Evolutionary conservation across 495 filamentous ascomycete species (phyloP), one percentile per base, ranked within the genome.

Genomic region (Aspergillus carlsbadensis): DNA sequence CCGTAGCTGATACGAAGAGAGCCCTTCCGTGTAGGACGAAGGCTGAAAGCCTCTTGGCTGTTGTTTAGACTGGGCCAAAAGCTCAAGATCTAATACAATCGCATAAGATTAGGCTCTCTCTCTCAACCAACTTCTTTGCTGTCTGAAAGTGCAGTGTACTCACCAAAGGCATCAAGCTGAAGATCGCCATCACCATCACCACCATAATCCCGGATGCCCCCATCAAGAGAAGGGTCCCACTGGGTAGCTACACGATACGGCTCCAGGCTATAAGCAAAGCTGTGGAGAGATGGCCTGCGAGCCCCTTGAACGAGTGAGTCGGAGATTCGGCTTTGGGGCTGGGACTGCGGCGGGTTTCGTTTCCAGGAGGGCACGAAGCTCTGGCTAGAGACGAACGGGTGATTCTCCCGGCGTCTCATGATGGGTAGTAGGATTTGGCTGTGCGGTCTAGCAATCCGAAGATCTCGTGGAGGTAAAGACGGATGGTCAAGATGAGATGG

Each of bases 101-200:
- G 1, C 2, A 21, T 29, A 29, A 29, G 26, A 4, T 29, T 29
- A 29, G 8, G 8, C 26, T n/a, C n/a, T n/a, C n/a, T n/a, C n/a
- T n/a, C n/a, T n/a, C n/a, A n/a, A n/a, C n/a, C n/a, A n/a, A n/a
- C n/a, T n/a, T n/a, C n/a, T n/a, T n/a, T n/a, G n/a, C n/a, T n/a
- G n/a, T n/a, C n/a, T n/a, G n/a, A n/a, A n/a, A n/a, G n/a, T n/a
- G n/a, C n/a, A n/a, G 29, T 6, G 15, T 1, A 64, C 71, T 63
- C 55, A 84, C 81, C 80, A 65, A 82, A 82, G 3, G 70, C 74
- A 73, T 83, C 80, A 18, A 78, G 65, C 31, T 73, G 51, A 52
- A 63, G 22, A 18, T 66, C 65, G 15, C 37, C 26, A 3, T 31
- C 65, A 26, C 37, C 26, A 3, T 31, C 36, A 20, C 31, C 26